Conservation (phyloP, 2,329 filamentous ascomycete species). For the Penicillium hesseltinei region DNA sequence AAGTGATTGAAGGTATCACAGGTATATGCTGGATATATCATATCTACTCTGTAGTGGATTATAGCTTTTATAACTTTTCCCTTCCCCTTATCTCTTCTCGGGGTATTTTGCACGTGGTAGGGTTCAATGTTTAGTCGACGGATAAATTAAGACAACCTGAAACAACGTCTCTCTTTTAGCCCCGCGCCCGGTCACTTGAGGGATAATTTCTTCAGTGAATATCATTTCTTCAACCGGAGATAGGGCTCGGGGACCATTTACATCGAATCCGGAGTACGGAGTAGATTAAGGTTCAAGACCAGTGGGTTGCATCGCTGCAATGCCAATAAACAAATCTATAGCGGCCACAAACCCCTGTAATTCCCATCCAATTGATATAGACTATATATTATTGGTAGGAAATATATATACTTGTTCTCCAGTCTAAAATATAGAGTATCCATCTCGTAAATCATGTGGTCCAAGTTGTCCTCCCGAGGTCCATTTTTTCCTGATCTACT, state of each 20-base stretch:
- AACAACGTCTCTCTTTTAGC: constrained; percentile 7
- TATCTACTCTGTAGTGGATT: background rate
- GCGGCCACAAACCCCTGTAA: background rate
- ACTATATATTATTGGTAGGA: background rate
- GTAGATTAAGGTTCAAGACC: constrained; percentile 1
- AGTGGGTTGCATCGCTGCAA: constrained; percentile 15
- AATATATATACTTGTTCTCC: background rate
- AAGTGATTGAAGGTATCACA: background rate
- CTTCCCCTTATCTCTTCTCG: too few relatives aligned
- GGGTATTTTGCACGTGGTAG: background rate
- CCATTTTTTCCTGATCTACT: background rate
- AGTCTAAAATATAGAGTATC: background rate
- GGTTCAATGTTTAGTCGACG: background rate
- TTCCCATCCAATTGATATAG: background rate
- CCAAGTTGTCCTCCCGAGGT: background rate
- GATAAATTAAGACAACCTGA: background rate
- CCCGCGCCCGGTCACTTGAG: constrained; percentile 10
- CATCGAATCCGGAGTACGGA: background rate
- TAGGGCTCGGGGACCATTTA: background rate
- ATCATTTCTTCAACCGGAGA: background rate
- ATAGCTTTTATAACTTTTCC: background rate
- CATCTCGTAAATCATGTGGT: background rate
- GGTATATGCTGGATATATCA: background rate
- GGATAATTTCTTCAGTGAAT: constrained; percentile 6
- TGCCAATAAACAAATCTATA: background rate